phyloP scores from a whole-genome alignment of 1,284 basidiomycete species.

The Malassezia caprae region DNA sequence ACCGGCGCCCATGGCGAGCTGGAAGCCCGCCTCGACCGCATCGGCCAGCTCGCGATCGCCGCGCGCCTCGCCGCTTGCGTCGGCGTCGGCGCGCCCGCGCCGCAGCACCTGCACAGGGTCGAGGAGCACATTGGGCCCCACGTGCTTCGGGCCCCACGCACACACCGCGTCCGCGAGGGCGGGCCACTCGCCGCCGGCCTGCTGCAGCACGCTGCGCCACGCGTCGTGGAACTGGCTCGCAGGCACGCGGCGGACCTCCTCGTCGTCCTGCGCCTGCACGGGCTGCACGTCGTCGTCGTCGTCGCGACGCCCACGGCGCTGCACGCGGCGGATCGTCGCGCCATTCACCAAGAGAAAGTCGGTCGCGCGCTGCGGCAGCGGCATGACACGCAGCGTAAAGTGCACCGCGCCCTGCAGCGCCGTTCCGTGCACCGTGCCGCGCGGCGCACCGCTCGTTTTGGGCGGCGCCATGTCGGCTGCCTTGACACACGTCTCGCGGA shows the following conservation, averaged over 20 bases:
- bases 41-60: slow-evolving; percentile 26
- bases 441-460: slow-evolving; percentile 61
- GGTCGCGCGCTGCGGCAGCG: slow-evolving; percentile 61
- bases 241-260: slow-evolving; percentile 25
- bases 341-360: slow-evolving; percentile 69
- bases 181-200: slow-evolving; percentile 71
- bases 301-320: slow-evolving; percentile 25
- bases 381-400: slow-evolving; percentile 73
- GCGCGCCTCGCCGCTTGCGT: slow-evolving; percentile 8
- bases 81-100: not conserved
- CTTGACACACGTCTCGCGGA: slow-evolving; percentile 78
- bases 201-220: slow-evolving; percentile 59
- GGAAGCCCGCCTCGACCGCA: slow-evolving; percentile 79
- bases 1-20: slow-evolving; percentile 83
- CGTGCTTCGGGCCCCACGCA: slow-evolving; percentile 80
- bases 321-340: slow-evolving; percentile 49
- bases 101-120: slow-evolving; percentile 51
- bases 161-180: slow-evolving; percentile 66
- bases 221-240: slow-evolving; percentile 66
- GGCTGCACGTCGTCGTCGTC: slow-evolving; percentile 25
- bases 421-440: slow-evolving; percentile 68
- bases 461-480: slow-evolving; percentile 69
- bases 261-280: slow-evolving; percentile 14
- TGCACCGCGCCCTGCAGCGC: slow-evolving; percentile 64
- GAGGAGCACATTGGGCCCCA: slow-evolving; percentile 76